A percentile compares a stretch with the other conserved stretches of the same genome.
Conservation (phyloP, 75 land plant genomes). For the Ceratopteris richardii region DNA sequence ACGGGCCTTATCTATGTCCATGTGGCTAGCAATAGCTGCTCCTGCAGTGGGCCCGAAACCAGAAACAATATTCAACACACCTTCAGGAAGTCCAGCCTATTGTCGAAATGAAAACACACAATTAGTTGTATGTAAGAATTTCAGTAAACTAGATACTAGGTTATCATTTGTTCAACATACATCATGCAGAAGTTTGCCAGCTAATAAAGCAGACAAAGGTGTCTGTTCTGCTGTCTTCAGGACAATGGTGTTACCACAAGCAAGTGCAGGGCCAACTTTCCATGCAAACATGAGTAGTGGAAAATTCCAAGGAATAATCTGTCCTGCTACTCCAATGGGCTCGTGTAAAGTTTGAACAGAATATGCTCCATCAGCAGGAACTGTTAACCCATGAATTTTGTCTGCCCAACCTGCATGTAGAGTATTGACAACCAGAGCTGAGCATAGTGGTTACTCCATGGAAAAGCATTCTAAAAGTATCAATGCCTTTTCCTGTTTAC, state of each 20-base stretch:
- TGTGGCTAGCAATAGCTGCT: constrained; percentile 41
- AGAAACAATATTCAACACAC: constrained; percentile 42
- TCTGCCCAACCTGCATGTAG: constrained; percentile 45
- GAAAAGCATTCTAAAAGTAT: too few species aligned
- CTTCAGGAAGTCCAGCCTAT: constrained; percentile 46
- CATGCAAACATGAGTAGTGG: constrained; percentile 46
- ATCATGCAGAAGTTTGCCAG: constrained; percentile 27
- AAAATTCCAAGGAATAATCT: constrained; percentile 56
- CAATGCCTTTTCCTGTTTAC: too few species aligned
- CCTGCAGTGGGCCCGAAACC: constrained; percentile 54
- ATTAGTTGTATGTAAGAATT: background rate
- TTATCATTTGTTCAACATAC: constrained; percentile 4
- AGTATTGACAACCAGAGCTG: too few species aligned
- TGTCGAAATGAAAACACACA: constrained; percentile 9
- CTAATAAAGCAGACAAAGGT: constrained; percentile 36
- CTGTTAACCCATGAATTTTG: constrained; percentile 42
- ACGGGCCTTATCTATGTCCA: constrained; percentile 48
- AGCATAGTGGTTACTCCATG: too few species aligned
- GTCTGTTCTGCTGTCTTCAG: constrained; percentile 54
- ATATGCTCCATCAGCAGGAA: constrained; percentile 31
- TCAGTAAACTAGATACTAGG: background rate
- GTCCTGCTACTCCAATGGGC: constrained; percentile 55
- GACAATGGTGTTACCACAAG: constrained; percentile 41
- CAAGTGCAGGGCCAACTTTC: constrained; percentile 57
- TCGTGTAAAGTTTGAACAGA: constrained; percentile 40